A percentile compares a stretch with the other conserved stretches of the same genome.
phyloP scores from a whole-genome alignment of 1,284 basidiomycete species.

The Prillingera fragicola region DNA sequence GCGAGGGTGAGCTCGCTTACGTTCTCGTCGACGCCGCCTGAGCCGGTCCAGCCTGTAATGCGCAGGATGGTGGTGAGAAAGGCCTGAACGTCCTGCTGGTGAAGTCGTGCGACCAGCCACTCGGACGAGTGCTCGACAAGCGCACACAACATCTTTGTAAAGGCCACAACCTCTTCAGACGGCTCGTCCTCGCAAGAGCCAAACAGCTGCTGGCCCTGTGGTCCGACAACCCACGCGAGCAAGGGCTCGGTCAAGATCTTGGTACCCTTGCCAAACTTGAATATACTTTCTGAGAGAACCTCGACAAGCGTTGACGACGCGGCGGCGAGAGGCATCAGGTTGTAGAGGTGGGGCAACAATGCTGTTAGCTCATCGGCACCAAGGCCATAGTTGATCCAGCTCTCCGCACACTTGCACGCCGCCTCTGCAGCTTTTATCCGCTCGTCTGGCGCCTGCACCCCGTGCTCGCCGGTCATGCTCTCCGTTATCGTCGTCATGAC shows the following conservation, averaged over 20 bases:
- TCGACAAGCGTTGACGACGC: slow-evolving; percentile 70
- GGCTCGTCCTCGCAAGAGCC: slow-evolving; percentile 27
- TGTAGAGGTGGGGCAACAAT: slow-evolving; percentile 51
- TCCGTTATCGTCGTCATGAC: slow-evolving; percentile 63
- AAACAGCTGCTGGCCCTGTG: slow-evolving; percentile 26
- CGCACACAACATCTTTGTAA: slow-evolving; percentile 71
- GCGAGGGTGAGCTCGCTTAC: slow-evolving; percentile 76
- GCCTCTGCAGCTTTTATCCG: slow-evolving; percentile 57
- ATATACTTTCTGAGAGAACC: slow-evolving; percentile 64
- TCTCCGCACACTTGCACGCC: slow-evolving; percentile 69
- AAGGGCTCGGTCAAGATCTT: slow-evolving; percentile 73
- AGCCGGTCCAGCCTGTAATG: slow-evolving; percentile 68
- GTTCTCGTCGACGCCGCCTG: slow-evolving; percentile 72
- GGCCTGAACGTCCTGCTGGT: slow-evolving; percentile 58
- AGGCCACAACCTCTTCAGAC: slow-evolving; percentile 49
- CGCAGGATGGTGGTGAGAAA: slow-evolving; percentile 67
- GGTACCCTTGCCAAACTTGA: slow-evolving; percentile 65
- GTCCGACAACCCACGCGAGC: slow-evolving; percentile 65
- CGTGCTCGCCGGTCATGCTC: slow-evolving; percentile 48
- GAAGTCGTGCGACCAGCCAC: slow-evolving; percentile 68
- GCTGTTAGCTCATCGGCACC: slow-evolving; percentile 57
- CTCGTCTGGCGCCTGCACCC: slow-evolving; percentile 20
- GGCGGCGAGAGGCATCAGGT: slow-evolving; percentile 55
- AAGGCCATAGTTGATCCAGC: slow-evolving; percentile 66
- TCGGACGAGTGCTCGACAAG: slow-evolving; percentile 76